phyloP scores from a whole-genome alignment of 805 yeast genomes.

The Saccharomycopsis olivae region DNA sequence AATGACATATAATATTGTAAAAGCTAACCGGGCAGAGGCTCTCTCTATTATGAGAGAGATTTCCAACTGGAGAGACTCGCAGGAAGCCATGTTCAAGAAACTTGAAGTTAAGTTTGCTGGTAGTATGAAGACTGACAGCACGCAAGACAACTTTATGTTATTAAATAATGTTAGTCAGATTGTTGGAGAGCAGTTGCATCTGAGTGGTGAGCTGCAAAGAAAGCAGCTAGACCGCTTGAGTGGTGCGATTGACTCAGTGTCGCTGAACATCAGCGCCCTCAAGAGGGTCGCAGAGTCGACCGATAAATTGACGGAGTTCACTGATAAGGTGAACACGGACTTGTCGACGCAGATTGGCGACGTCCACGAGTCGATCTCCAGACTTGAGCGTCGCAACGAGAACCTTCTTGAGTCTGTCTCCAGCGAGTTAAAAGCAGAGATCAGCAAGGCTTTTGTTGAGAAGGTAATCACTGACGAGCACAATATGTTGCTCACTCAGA shows the following conservation, averaged over 20 bases:
- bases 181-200: conserved; percentile 12
- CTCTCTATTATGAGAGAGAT: conserved; percentile 9
- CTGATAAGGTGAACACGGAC: background rate
- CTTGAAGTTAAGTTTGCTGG: conserved; percentile 7
- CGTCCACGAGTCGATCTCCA: background rate
- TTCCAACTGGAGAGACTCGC: conserved; percentile 2
- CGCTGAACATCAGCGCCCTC: no score
- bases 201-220: background rate
- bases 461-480: conserved; percentile 11
- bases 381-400: background rate
- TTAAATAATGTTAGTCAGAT: conserved; percentile 13
- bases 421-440: conserved; percentile 2
- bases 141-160: conserved; percentile 4
- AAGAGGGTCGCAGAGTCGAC: background rate
- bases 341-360: background rate
- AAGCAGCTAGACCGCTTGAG: background rate
- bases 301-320: background rate
- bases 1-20: conserved; percentile 14
- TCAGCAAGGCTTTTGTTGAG: conserved; percentile 7
- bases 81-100: conserved; percentile 1
- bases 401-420: background rate
- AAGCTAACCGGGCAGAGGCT: conserved; percentile 14
- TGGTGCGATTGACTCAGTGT: background rate
- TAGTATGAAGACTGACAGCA: background rate
- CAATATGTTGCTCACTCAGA: conserved; percentile 4